phyloP scores from a whole-genome alignment of 1,139 yeast genomes.

The Taphrina pruni region DNA sequence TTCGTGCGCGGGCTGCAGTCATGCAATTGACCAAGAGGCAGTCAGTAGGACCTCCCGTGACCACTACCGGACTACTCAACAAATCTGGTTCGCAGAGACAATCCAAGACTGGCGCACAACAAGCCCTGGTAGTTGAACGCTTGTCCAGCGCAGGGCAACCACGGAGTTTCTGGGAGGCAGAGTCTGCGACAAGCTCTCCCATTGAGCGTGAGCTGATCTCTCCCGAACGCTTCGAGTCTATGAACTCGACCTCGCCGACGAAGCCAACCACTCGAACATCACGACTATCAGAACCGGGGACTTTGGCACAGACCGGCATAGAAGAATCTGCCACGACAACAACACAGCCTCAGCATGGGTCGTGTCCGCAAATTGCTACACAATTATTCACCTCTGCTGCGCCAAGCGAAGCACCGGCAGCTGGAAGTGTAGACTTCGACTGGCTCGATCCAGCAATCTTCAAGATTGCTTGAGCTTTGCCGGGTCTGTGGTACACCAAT shows the following conservation, averaged over 20 bases:
- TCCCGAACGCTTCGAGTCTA: conserved; percentile 7
- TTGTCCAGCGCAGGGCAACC: background rate
- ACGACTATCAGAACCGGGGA: background rate
- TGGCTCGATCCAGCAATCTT: conserved; percentile 10
- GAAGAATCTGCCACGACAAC: background rate
- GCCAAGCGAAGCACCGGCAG: background rate
- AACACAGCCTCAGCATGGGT: background rate
- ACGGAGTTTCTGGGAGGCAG: conserved; percentile 30
- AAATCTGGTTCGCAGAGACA: background rate
- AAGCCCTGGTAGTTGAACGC: background rate
- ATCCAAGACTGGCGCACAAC: background rate
- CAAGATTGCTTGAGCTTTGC: background rate
- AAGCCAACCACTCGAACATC: background rate
- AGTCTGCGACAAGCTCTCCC: conserved; percentile 23
- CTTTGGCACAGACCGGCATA: background rate
- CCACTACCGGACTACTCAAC: background rate
- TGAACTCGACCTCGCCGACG: conserved; percentile 10
- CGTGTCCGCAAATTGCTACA: background rate
- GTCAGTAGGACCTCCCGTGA: background rate
- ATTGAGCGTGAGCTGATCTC: conserved; percentile 35
- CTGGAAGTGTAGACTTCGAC: conserved; percentile 9
- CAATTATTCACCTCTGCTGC: background rate
- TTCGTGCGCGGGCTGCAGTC: conserved; percentile 21
- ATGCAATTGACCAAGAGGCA: conserved; percentile 17
- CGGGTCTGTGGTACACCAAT: background rate